Conservation (phyloP, 495 filamentous ascomycete genomes). For the Parmelia sp. region DNA sequence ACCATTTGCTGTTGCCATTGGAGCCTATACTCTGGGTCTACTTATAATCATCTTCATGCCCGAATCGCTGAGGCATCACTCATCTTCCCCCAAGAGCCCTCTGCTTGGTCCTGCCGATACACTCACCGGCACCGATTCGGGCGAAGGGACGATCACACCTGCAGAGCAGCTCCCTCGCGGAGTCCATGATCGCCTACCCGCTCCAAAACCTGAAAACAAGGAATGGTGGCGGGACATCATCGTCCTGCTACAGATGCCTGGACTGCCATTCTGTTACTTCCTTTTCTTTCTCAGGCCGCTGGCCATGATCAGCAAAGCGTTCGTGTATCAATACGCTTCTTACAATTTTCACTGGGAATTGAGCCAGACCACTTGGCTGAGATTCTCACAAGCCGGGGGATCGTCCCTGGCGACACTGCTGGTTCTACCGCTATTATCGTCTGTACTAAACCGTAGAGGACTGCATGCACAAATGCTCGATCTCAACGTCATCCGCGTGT, state of each 20-base stretch:
- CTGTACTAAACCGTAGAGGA: conserved; percentile 10
- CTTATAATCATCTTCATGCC: conserved; percentile 20
- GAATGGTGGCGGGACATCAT: conserved; percentile 23
- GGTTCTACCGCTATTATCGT: conserved; percentile 14
- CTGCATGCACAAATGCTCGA: conserved; percentile 19
- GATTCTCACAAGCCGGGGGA: conserved; percentile 23
- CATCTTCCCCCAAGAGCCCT: conserved; percentile 14
- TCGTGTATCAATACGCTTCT: conserved; percentile 23
- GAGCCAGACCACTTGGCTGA: conserved; percentile 21
- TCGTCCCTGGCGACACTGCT: conserved; percentile 16
- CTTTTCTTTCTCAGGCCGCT: conserved; percentile 21
- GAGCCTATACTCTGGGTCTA: conserved; percentile 11
- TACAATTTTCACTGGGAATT: conserved; percentile 20
- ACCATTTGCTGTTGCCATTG: conserved; percentile 22
- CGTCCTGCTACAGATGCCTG: conserved; percentile 12
- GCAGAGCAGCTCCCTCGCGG: conserved; percentile 9
- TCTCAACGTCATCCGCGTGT: conserved; percentile 20
- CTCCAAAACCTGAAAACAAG: conserved; percentile 1
- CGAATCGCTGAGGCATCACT: conserved; percentile 18
- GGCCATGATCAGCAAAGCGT: conserved; percentile 21
- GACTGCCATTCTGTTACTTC: conserved; percentile 18
- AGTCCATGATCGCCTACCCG: conserved; percentile 9
- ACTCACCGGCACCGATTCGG: neutral
- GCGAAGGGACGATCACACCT: neutral
- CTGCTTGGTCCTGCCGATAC: conserved; percentile 15